Evolutionary conservation across 2,329 filamentous ascomycete species (phyloP), one percentile per base, ranked within the genome.

Genomic region (Catunica adiposa): DNA sequence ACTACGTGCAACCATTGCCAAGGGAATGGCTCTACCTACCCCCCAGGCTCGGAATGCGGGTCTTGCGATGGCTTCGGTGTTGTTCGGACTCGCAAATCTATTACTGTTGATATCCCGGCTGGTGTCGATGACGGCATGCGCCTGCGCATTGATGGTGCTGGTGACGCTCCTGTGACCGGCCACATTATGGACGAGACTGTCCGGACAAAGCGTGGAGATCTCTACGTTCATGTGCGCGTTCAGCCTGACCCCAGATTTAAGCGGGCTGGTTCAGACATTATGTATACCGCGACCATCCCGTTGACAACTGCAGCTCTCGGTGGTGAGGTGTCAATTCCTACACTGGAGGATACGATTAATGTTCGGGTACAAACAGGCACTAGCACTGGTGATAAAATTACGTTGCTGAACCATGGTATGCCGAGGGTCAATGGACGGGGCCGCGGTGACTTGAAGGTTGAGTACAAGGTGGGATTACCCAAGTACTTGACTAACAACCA

Each of bases 91-190:
- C 77, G 82, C 59, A 88, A 86, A 71, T 87, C 85, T 0, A 82
- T 98, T 52, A 84, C 79, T 26, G 78, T 98, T 46, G 89, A 97
- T 63, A 96, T 98, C 48, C 92, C 92, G 1, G 89, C 86, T 22
- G 92, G 92, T 61, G 89, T 98, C 31, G 92, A 97, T 66, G 90
- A 98, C 66, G 89, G 90, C 56, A 97, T 97, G 90, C 80, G 88
- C 57, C 71, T 98, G 63, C 79, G 87, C 54, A 79, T 98, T 26
- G 80, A 82, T 58, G 86, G 86, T 25, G 89, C 94, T 65, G 92
- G 92, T 61, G 90, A 98, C 65, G 83, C 87, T 15, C 84, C 92
- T 22, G 74, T 82, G 7, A 90, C 86, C 23, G 87, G 88, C 47
- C 77, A 80, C 23, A 73, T 79, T 15, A 76, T 79, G 31, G 78